Percentiles rank a stretch among this genome's conserved stretches.
phyloP scores from a whole-genome alignment of 352 stramenopile genomes.

The Pythium phragmitis region DNA sequence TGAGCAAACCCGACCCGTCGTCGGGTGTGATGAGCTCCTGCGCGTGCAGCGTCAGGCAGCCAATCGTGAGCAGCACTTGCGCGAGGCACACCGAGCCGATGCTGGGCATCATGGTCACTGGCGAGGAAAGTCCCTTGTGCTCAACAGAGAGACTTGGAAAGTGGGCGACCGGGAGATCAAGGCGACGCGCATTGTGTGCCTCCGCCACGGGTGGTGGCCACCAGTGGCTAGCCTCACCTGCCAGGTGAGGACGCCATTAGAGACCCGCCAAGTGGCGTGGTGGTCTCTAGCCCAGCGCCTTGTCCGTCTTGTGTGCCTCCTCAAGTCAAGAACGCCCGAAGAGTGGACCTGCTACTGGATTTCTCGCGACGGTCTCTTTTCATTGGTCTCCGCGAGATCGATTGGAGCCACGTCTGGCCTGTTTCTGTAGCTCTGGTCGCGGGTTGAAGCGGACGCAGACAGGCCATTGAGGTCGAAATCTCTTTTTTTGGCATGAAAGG shows the following conservation, averaged over 20 bases:
- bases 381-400: neutral
- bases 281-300: neutral
- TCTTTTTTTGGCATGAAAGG: neutral
- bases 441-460: slow-evolving; percentile 10
- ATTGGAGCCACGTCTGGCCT: neutral
- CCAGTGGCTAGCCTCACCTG: too few relatives aligned
- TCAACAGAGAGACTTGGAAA: slow-evolving; percentile 17
- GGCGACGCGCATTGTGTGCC: neutral
- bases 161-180: slow-evolving; percentile 8
- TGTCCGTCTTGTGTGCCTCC: neutral
- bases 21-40: slow-evolving; percentile 27
- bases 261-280: too few relatives aligned
- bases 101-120: slow-evolving; percentile 19
- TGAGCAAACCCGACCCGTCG: slow-evolving; percentile 26
- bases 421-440: slow-evolving; percentile 1
- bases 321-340: neutral
- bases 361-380: slow-evolving; percentile 14
- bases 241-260: too few relatives aligned
- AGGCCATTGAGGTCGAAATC: neutral
- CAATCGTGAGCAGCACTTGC: slow-evolving; percentile 21
- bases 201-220: neutral
- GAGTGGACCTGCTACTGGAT: slow-evolving; percentile 28
- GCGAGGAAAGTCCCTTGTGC: neutral
- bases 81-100: slow-evolving; percentile 24
- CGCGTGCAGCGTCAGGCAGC: slow-evolving; percentile 21